phyloP scores from a whole-genome alignment of 2,329 filamentous ascomycete species.

The Hirsutella minnesotensis region DNA sequence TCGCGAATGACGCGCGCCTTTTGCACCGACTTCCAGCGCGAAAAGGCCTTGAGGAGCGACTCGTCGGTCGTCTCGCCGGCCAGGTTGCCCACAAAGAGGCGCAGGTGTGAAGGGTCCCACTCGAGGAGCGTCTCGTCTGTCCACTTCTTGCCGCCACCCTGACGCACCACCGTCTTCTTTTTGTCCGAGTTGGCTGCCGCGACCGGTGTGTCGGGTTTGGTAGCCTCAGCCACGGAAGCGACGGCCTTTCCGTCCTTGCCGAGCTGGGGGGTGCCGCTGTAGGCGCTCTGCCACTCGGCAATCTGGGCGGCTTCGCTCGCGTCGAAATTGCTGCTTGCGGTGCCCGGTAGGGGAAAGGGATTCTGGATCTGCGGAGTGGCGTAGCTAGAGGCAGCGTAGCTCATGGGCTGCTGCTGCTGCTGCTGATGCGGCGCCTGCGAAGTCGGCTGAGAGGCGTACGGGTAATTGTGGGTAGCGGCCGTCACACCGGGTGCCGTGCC shows the following conservation, averaged over 20 bases:
- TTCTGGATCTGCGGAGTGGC: conserved; percentile 63
- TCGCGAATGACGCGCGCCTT: conserved; percentile 91
- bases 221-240: conserved; percentile 14
- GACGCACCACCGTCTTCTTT: conserved; percentile 77
- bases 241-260: conserved; percentile 20
- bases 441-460: conserved; percentile 12
- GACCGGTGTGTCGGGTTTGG: conserved; percentile 24
- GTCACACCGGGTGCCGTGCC: conserved; percentile 15
- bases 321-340: conserved; percentile 39
- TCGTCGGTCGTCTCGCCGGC: conserved; percentile 97
- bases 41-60: conserved; percentile 85
- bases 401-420: conserved; percentile 22
- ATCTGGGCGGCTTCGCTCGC: conserved; percentile 84
- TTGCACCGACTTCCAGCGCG: conserved; percentile 74
- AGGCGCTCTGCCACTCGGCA: conserved; percentile 89
- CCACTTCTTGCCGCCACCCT: conserved; percentile 88
- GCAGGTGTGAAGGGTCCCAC: conserved; percentile 91
- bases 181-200: conserved; percentile 43
- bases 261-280: conserved; percentile 35
- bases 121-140: conserved; percentile 79
- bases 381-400: conserved; percentile 31
- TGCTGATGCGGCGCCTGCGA: conserved; percentile 15
- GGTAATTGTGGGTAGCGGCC: conserved; percentile 11
- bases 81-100: conserved; percentile 91
- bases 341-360: conserved; percentile 59